phyloP scores from a whole-genome alignment of 2,329 filamentous ascomycete species.

The Pseudogymnoascus verrucosus region DNA sequence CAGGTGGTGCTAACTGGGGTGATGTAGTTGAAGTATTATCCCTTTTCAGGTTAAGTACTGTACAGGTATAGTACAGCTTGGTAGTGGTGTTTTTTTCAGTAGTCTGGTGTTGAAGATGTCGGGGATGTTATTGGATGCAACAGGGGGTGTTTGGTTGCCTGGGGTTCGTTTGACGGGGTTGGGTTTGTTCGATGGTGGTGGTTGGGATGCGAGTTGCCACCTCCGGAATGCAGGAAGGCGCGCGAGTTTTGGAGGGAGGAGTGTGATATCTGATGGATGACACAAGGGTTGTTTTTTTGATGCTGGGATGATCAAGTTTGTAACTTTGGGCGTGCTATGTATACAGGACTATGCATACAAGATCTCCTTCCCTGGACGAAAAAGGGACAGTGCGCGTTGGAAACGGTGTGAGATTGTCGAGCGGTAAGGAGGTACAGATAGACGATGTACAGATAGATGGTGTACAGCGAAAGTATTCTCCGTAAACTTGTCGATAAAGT shows the following conservation, averaged over 20 bases:
- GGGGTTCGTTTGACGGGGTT: neutral
- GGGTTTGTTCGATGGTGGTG: neutral
- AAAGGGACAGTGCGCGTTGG: conserved; percentile 3
- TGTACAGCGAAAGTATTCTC: neutral
- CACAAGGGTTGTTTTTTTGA: neutral
- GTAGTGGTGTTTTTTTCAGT: neutral
- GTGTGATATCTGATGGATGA: neutral
- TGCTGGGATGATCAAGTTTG: neutral
- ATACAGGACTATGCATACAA: conserved; percentile 1
- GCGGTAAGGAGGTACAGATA: neutral
- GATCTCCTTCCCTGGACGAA: conserved; percentile 5
- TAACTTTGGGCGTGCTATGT: neutral
- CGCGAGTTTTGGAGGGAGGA: neutral
- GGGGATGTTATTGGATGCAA: conserved; percentile 3
- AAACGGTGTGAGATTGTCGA: neutral
- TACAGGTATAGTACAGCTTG: conserved; percentile 1
- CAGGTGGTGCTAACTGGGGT: neutral
- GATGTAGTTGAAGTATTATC: neutral
- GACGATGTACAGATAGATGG: neutral
- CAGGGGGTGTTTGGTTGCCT: neutral
- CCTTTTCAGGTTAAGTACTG: neutral
- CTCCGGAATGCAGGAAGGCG: conserved; percentile 3
- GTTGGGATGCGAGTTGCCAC: conserved; percentile 4
- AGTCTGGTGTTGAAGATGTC: neutral
- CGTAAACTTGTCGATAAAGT: neutral